These are phyloP conservation scores for Pleurotus tuoliensis DNA, from an alignment of 768 basidiomycete species.

Conservation along the genomic window DNA sequence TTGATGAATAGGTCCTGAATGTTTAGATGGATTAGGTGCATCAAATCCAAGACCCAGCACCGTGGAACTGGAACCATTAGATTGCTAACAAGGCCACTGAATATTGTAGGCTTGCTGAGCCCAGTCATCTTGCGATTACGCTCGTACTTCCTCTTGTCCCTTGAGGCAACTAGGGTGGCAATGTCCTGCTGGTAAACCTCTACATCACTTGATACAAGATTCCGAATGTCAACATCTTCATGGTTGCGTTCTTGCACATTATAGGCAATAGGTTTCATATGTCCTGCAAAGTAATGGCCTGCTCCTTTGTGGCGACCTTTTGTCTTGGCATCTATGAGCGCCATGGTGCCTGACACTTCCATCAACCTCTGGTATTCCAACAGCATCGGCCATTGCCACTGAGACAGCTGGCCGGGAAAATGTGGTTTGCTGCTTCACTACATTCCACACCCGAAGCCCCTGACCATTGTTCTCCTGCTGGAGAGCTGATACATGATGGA, in stretches of 20 bases:
- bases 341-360: constrained; percentile 23
- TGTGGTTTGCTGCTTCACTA: constrained; percentile 10
- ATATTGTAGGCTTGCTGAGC: constrained; percentile 28
- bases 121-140: constrained; percentile 22
- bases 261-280: constrained; percentile 20
- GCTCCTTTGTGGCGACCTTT: constrained; percentile 25
- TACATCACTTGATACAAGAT: constrained; percentile 21
- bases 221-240: constrained; percentile 23
- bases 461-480: constrained; percentile 14
- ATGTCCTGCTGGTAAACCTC: constrained; percentile 15
- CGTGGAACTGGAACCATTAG: constrained; percentile 19
- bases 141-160: constrained; percentile 16
- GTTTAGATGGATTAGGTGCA: constrained; percentile 28
- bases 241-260: constrained; percentile 17
- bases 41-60: constrained; percentile 24
- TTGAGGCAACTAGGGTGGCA: constrained; percentile 10
- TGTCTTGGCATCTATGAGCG: constrained; percentile 27
- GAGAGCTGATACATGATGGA: constrained; percentile 28
- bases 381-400: constrained; percentile 25
- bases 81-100: constrained; percentile 18
- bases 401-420: constrained; percentile 19
- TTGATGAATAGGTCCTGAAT: constrained; percentile 16
- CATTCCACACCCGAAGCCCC: constrained; percentile 20
- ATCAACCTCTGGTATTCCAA: constrained; percentile 21
- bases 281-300: constrained; percentile 30